phyloP scores from a whole-genome alignment of 768 basidiomycete species.

The Coprinellus micaceus region DNA sequence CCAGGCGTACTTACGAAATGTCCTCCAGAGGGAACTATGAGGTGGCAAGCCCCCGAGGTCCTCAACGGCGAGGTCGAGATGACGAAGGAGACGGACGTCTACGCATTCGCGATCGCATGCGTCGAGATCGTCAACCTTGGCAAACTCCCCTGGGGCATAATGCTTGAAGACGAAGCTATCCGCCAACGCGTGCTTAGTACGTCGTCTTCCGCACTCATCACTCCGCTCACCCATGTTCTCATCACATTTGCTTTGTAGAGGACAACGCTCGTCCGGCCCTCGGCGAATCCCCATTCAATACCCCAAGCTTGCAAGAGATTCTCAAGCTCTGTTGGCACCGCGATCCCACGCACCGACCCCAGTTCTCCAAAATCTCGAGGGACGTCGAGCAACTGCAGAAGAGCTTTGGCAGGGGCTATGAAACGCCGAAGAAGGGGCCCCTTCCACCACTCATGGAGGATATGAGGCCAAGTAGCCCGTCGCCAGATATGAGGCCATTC shows the following conservation, averaged over 20 bases:
- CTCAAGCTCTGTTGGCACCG: constrained; percentile 53
- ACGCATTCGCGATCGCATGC: constrained; percentile 64
- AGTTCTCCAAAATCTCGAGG: constrained; percentile 46
- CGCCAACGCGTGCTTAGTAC: constrained; percentile 48
- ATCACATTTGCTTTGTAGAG: constrained; percentile 28
- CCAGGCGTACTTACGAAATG: not conserved
- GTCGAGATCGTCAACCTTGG: constrained; percentile 63
- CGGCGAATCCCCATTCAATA: constrained; percentile 25
- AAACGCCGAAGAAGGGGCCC: constrained; percentile 13
- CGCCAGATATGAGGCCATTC: constrained; percentile 40
- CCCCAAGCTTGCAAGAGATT: constrained; percentile 37
- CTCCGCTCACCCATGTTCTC: constrained; percentile 6
- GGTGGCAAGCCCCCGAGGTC: constrained; percentile 73
- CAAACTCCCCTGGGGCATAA: constrained; percentile 50
- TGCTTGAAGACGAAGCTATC: constrained; percentile 47
- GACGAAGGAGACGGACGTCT: constrained; percentile 61
- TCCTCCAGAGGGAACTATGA: constrained; percentile 64
- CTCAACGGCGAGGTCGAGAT: constrained; percentile 44
- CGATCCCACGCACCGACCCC: constrained; percentile 47
- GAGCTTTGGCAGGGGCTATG: constrained; percentile 23
- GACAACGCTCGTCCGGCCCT: constrained; percentile 50
- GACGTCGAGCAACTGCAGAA: constrained; percentile 43
- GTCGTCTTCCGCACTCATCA: not conserved
- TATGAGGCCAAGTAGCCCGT: constrained; percentile 4
- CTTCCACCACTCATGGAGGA: constrained; percentile 4